Evolutionary conservation across 768 basidiomycete genomes (phyloP), one percentile per base, ranked within the genome.

Genomic region (Ephemerocybe angulata): DNA sequence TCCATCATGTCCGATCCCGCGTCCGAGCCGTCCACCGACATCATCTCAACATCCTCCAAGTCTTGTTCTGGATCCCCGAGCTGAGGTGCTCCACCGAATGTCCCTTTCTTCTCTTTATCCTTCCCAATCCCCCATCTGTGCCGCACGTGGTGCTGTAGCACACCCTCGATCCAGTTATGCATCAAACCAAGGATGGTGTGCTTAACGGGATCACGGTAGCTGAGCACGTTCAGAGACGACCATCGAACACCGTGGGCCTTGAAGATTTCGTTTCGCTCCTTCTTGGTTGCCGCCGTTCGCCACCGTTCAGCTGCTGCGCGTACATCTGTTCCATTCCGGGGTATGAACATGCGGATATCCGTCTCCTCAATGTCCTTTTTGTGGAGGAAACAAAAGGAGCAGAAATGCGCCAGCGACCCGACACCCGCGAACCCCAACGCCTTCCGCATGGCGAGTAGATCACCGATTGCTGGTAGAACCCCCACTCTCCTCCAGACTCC

Each of bases 141-240:
- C 4, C 44, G 44, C 10, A 28, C 44, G n/a, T 46, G 44, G 27
- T 46, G 44, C 44, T 46, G 44, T 4, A 46, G 25, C 28, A 65
- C 24, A 4, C 61, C 65, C 56, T 65, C 61, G 11, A 62, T 42
- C 65, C 65, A 65, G 54, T 63, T 65, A 31, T 65, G 64, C 62
- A 65, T 59, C 3, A 58, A n/a, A 13, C 64, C 64, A 31, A 65
- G 58, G 3, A 63, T 24, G 2, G 61, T 63, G 43, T 65, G 64
- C 4, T 49, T 37, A 17, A 65, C 62, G 30, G 62, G 58, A 56
- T 65, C 64, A 29, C 61, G 49, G 49, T 65, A 65, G 12, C 48
- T 31, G n/a, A 65, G 56, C 4, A 43, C 33, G 27, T 62, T 58
- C 13, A 65, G 43, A 2, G 63, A 50, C 7, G 65, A 59, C 60